Conservation (phyloP, 345 rosid genomes). For the Garcia nutans region DNA sequence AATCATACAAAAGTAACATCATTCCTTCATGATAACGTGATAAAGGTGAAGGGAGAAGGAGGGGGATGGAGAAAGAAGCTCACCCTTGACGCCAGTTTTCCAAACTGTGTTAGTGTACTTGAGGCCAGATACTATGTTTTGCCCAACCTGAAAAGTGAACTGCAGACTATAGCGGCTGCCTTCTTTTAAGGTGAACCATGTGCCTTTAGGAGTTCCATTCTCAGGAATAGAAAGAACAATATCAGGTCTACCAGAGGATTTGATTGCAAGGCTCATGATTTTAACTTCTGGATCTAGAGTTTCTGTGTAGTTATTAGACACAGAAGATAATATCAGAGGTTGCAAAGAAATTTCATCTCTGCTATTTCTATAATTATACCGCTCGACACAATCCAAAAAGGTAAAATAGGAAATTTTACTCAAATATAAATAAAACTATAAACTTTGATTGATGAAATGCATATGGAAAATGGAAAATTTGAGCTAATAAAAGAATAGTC, state of each 20-base stretch:
- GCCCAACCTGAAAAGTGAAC: slow-evolving; percentile 27
- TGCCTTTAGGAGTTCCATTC: slow-evolving; percentile 27
- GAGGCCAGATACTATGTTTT: slow-evolving; percentile 36
- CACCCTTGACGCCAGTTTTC: slow-evolving; percentile 39
- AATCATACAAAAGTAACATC: background rate
- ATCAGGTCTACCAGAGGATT: slow-evolving; percentile 31
- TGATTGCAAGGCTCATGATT: slow-evolving; percentile 29
- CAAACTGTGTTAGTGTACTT: slow-evolving; percentile 35
- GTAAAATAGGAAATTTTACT: background rate
- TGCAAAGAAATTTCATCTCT: background rate
- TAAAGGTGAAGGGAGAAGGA: background rate
- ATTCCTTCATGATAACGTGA: background rate
- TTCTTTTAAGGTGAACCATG: slow-evolving; percentile 38
- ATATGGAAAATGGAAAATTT: background rate
- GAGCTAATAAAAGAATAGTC: background rate
- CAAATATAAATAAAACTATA: background rate
- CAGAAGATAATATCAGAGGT: background rate
- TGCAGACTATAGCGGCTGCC: slow-evolving; percentile 34
- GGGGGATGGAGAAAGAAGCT: background rate
- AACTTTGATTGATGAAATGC: background rate
- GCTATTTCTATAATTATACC: background rate
- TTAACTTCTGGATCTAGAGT: slow-evolving; percentile 33
- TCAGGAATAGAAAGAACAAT: slow-evolving; percentile 32
- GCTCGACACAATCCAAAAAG: background rate
- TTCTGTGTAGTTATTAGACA: slow-evolving; percentile 10